phyloP scores from a whole-genome alignment of 805 yeast genomes.

The Kodamaea kaohsiungensis region DNA sequence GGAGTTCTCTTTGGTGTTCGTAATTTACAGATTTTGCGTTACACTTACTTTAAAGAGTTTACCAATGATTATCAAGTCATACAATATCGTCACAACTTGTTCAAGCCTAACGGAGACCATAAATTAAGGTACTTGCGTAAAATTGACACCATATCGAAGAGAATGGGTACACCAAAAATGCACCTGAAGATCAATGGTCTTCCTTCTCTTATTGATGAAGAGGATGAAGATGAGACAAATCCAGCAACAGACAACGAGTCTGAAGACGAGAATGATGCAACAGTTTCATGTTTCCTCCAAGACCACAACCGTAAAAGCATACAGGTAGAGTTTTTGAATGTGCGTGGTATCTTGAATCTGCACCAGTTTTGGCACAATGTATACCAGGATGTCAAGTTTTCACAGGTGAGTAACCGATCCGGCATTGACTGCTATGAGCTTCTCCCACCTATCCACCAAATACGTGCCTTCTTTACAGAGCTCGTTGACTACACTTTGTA shows the following conservation, averaged over 20 bases:
- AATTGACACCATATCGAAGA: conserved; percentile 6
- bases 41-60: conserved; percentile 18
- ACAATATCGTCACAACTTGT: conserved; percentile 7
- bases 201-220: conserved; percentile 8
- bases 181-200: conserved; percentile 9
- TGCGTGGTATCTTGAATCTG: conserved; percentile 9
- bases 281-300: neutral
- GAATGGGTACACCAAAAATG: neutral
- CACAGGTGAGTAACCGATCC: conserved; percentile 11
- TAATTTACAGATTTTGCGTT: conserved; percentile 16
- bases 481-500: conserved; percentile 24
- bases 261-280: conserved; percentile 9
- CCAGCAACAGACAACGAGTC: conserved; percentile 7
- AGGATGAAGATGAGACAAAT: neutral
- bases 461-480: conserved; percentile 22
- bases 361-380: conserved; percentile 30
- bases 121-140: conserved; percentile 13
- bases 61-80: conserved; percentile 11
- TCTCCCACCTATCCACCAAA: conserved; percentile 13
- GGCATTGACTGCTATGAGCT: conserved; percentile 11
- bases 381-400: conserved; percentile 29
- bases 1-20: conserved; percentile 11
- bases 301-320: neutral
- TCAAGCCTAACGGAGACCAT: conserved; percentile 7
- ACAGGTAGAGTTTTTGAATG: neutral